Base-by-base conservation (phyloP, 495 filamentous ascomycete species). In the Podospora fimiseda region DNA sequence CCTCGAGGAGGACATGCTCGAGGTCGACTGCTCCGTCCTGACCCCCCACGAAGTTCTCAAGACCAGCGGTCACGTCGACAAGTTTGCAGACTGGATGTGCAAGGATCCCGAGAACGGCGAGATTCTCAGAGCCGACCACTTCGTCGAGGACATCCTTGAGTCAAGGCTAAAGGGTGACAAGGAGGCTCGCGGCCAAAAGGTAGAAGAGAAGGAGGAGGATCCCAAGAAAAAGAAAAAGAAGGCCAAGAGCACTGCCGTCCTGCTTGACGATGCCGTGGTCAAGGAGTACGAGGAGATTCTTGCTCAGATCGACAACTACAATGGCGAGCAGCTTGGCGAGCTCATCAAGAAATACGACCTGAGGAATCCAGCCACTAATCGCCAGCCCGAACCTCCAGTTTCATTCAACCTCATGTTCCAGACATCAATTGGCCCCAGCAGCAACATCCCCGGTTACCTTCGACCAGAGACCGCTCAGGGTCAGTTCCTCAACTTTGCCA, bases 81-180 rank as follows among this genome's bases (percentile, higher is more conserved):
- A 94, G 69, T 98, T 97, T 68, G 87, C 90, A 59, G 94, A 97
- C 68, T 96, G 89, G 89, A 96, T 96, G 91, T 95, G 90, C 82
- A 96, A 96, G 71, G 93, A 98, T 68, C 90, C 90, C 48, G 93
- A 95, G 75, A 93, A 86, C 60, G 93, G 93, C 62, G 94, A 97
- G 74, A 94, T 96, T 53, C 84, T 96, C 68, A 82, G 93, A 54
- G 90, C 93, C 23, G 93, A 98, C 66, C 93, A 98, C 72, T 77
- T 97, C 57, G 89, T 98, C 33, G 89, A 97, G 74, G 90, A 95
- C 61, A 82, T 95, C 22, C 79, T 98, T 19, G 90, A 96, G 74
- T 68, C 77, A 24, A 78, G 93, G 20, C 70, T 98, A 44, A 90
- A 88, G 71, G 85, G 84, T 43, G 82, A 90, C 70, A 86, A 88